Conservation (phyloP, 2,329 filamentous ascomycete genomes). For the Penicillium griseofulvum region DNA sequence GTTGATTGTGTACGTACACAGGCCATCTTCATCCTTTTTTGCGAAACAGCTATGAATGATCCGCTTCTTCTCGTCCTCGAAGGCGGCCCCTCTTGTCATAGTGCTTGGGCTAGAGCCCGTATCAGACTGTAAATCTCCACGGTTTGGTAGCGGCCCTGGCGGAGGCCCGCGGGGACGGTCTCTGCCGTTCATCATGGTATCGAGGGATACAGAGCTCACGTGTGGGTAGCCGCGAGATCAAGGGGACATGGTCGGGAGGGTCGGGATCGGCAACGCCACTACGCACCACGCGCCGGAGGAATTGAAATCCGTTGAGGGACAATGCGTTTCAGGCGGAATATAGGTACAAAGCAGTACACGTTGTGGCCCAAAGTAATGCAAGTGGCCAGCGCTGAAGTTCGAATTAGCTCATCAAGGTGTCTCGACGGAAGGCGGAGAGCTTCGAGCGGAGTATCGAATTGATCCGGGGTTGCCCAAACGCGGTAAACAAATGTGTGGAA, state of each 20-base stretch:
- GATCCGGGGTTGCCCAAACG: conserved; percentile 10
- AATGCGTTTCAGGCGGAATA: not conserved
- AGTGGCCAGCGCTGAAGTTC: conserved; percentile 17
- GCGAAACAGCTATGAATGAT: conserved; percentile 94
- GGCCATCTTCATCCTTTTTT: conserved; percentile 83
- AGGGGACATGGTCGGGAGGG: conserved; percentile 33
- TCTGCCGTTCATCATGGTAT: conserved; percentile 37
- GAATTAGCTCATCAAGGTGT: conserved; percentile 12
- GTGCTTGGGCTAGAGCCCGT: conserved; percentile 34
- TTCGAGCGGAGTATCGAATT: conserved; percentile 24
- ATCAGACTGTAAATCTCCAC: conserved; percentile 31
- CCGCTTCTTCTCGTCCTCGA: conserved; percentile 93
- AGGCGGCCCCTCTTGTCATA: conserved; percentile 68
- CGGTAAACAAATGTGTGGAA: not conserved
- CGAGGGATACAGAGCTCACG: conserved; percentile 23
- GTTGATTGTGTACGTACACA: conserved; percentile 59
- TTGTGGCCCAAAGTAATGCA: conserved; percentile 4
- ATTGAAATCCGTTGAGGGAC: conserved; percentile 1
- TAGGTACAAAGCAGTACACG: conserved; percentile 6
- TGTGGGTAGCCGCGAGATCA: conserved; percentile 25
- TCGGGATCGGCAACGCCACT: conserved; percentile 16
- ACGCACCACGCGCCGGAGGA: conserved; percentile 7
- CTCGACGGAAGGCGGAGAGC: conserved; percentile 31
- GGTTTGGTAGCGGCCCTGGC: conserved; percentile 28
- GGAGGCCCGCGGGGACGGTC: conserved; percentile 37